phyloP scores from a whole-genome alignment of 2,329 filamentous ascomycete genomes.

The Aureobasidium mangrovei region DNA sequence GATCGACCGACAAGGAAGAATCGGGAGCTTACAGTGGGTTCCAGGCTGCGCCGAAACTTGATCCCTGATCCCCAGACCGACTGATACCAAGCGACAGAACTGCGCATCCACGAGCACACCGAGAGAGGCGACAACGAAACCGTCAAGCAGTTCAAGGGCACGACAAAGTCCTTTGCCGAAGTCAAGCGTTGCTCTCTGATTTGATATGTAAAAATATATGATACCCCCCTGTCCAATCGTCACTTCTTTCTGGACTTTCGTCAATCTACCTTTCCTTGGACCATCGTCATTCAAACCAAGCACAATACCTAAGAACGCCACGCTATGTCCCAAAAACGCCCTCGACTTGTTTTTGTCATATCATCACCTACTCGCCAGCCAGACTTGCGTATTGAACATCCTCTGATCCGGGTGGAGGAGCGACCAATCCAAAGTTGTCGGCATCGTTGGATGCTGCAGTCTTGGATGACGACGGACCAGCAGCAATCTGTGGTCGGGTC shows the following conservation, averaged over 20 bases:
- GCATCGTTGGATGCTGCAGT: slow-evolving; percentile 38
- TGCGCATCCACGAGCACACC: slow-evolving; percentile 83
- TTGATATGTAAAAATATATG: slow-evolving; percentile 13
- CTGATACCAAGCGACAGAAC: slow-evolving; percentile 43
- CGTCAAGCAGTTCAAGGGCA: slow-evolving; percentile 55
- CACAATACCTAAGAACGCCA: slow-evolving; percentile 14
- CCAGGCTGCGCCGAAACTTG: slow-evolving; percentile 1
- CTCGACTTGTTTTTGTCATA: not conserved
- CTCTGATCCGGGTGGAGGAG: slow-evolving; percentile 68
- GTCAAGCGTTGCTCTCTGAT: slow-evolving; percentile 28
- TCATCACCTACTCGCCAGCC: slow-evolving; percentile 57
- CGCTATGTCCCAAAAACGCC: slow-evolving; percentile 11
- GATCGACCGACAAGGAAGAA: slow-evolving; percentile 28
- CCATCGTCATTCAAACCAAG: not conserved
- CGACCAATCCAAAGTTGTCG: slow-evolving; percentile 44
- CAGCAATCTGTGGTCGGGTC: slow-evolving; percentile 17
- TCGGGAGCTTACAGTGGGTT: slow-evolving; percentile 14
- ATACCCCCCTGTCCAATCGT: slow-evolving; percentile 7
- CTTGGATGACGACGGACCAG: slow-evolving; percentile 25
- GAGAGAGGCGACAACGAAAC: slow-evolving; percentile 91
- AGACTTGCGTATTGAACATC: slow-evolving; percentile 80
- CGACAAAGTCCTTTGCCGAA: slow-evolving; percentile 31
- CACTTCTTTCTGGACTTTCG: not conserved
- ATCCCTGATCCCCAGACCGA: slow-evolving; percentile 22
- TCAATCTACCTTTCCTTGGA: not conserved